phyloP scores from a whole-genome alignment of 1,139 yeast genomes.

The Nadsonia commutata region DNA sequence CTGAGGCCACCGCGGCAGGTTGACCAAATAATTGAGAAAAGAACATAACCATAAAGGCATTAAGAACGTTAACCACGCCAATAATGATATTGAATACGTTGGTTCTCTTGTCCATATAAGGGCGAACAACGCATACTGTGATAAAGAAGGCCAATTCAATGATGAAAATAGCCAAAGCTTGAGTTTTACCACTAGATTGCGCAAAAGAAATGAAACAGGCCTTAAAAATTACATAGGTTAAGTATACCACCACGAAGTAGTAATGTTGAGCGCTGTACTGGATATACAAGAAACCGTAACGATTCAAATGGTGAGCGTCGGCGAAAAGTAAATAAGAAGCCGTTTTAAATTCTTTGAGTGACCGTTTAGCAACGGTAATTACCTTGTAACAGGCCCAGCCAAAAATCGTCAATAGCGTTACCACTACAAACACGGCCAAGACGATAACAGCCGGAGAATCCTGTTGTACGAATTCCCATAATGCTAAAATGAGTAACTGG shows the following conservation, averaged over 20 bases:
- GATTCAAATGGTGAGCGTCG: conserved; percentile 61
- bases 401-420: conserved; percentile 42
- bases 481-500: conserved; percentile 59
- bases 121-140: conserved; percentile 54
- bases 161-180: conserved; percentile 62
- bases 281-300: conserved; percentile 82
- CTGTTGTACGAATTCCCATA: conserved; percentile 78
- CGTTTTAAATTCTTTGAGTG: conserved; percentile 59
- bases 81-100: conserved; percentile 80
- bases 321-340: conserved; percentile 87
- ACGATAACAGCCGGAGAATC: conserved; percentile 82
- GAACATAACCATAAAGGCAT: conserved; percentile 76
- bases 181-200: conserved; percentile 66
- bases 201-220: conserved; percentile 76
- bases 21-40: conserved; percentile 77
- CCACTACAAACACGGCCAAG: conserved; percentile 58
- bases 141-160: conserved; percentile 60
- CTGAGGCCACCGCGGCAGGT: conserved; percentile 77
- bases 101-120: conserved; percentile 88
- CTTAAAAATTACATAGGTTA: conserved; percentile 55
- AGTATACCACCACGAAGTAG: conserved; percentile 56
- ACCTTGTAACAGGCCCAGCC: conserved; percentile 64
- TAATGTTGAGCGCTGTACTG: conserved; percentile 77
- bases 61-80: conserved; percentile 59
- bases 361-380: conserved; percentile 50